These are phyloP conservation scores for Isoetes taiwanensis DNA, from an alignment of 75 land plant species.

Conservation along the genomic window DNA sequence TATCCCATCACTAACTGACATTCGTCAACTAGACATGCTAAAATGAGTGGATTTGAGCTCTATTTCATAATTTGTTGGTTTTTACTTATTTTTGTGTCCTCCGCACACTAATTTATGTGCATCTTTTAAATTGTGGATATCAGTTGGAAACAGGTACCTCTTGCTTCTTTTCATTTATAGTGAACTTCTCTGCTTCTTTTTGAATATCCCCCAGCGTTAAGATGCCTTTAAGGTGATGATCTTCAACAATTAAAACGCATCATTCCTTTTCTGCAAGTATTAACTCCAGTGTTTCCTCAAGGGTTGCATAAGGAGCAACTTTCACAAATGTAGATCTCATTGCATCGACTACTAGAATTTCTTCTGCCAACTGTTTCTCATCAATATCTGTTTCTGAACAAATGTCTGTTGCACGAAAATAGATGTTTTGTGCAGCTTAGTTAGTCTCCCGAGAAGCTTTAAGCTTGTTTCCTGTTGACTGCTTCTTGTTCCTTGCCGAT, in stretches of 20 bases:
- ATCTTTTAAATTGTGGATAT: too few relatives aligned
- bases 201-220: slow-evolving; percentile 69
- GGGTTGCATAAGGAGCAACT: slow-evolving; percentile 28
- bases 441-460: too few relatives aligned
- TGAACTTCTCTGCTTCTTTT: slow-evolving; percentile 29
- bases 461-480: slow-evolving; percentile 7
- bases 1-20: too few relatives aligned
- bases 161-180: slow-evolving; percentile 4
- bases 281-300: slow-evolving; percentile 42
- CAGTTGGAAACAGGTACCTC: too few relatives aligned
- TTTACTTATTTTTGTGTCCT: too few relatives aligned
- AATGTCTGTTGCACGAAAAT: too few relatives aligned
- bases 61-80: too few relatives aligned
- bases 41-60: too few relatives aligned
- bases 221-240: slow-evolving; percentile 37
- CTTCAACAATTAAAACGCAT: slow-evolving; percentile 47
- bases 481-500: slow-evolving; percentile 23
- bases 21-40: too few relatives aligned
- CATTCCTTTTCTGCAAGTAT: slow-evolving; percentile 81
- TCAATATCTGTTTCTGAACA: slow-evolving; percentile 26
- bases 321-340: slow-evolving; percentile 61
- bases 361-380: slow-evolving; percentile 24
- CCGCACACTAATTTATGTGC: too few relatives aligned
- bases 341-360: slow-evolving; percentile 55
- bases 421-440: too few relatives aligned